Base-by-base conservation (phyloP, 495 filamentous ascomycete species). In the Lepraria neglecta region DNA sequence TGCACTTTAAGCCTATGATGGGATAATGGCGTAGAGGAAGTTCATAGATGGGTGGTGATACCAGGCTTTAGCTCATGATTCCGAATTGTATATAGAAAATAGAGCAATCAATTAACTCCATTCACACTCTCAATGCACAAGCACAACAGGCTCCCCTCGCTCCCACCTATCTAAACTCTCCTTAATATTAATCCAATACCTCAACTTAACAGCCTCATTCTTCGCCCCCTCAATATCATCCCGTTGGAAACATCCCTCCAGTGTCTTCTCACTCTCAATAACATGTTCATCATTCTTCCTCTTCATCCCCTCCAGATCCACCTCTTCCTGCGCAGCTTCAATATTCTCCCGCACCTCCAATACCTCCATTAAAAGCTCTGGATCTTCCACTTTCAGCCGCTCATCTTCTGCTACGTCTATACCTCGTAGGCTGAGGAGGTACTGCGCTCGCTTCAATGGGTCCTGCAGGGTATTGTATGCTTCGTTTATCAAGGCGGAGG, bases 151-250 rank as follows among this genome's bases (percentile, higher is more conserved):
- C 71, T 84, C 87, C 21, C 89, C 91, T 72, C 79, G 84, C 80
- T 90, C 92, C 94, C 92, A 96, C 66, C 82, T 81, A 71, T 84
- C 75, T 68, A 97, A 71, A 28, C 85, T 87, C 76, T 95, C 87
- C 53, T 82, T 80, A 54, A 98, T 83, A 79, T 91, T 94, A 68
- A 85, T 78, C 94, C 94, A 97, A 77, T 96, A 98, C 73, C 90
- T 78, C 79, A 97, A 75, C 72, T 80, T 75, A 7, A 95, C 84
- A 47, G 83, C 83, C 80, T 92, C 90, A 60, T 58, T 68, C 75
- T 78, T 83, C 38, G 90, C 94, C 19, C 35, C 71, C 66, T 83
- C 79, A 52, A 87, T 66, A 75, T 95, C 85, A 44, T 85, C 88
- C 7, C 46, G 56, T 69, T 69, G 75, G 73, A 97, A 91, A n/a